phyloP scores from a whole-genome alignment of 1,284 basidiomycete genomes.

The Anthracocystis panici-leucophaei region DNA sequence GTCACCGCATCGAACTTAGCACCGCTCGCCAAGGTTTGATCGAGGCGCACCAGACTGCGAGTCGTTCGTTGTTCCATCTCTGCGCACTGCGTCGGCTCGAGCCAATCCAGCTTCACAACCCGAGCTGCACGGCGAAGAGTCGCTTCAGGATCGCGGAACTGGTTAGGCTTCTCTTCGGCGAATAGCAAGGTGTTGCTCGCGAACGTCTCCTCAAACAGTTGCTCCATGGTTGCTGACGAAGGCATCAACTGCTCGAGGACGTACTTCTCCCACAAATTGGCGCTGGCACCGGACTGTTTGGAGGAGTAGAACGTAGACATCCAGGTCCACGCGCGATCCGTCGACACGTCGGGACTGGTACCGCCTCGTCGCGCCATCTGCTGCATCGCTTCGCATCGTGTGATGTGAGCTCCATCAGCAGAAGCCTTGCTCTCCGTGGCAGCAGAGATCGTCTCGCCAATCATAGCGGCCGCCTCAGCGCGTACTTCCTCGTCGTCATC shows the following conservation, averaged over 20 bases:
- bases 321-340: slow-evolving; percentile 53
- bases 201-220: slow-evolving; percentile 39
- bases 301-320: slow-evolving; percentile 37
- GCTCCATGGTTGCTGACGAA: slow-evolving; percentile 11
- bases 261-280: slow-evolving; percentile 28
- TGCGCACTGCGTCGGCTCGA: slow-evolving; percentile 1
- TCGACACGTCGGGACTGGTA: slow-evolving; percentile 44
- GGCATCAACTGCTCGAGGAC: slow-evolving; percentile 39
- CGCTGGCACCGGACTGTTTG: not conserved
- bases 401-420: not conserved
- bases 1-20: slow-evolving; percentile 20
- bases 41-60: slow-evolving; percentile 15
- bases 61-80: slow-evolving; percentile 5
- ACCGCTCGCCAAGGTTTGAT: slow-evolving; percentile 1
- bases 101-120: slow-evolving; percentile 11
- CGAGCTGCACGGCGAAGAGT: slow-evolving; percentile 48
- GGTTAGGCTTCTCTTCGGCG: slow-evolving; percentile 57
- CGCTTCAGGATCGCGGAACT: slow-evolving; percentile 55
- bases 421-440: not conserved
- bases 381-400: slow-evolving; percentile 36
- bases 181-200: slow-evolving; percentile 45
- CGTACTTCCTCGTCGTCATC: slow-evolving; percentile 58
- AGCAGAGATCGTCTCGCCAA: slow-evolving; percentile 38
- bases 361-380: slow-evolving; percentile 35
- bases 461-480: slow-evolving; percentile 48